A percentile compares a stretch with the other conserved stretches of the same genome.
Conservation (phyloP, 805 yeast genomes). For the Metschnikowia continentalis region DNA sequence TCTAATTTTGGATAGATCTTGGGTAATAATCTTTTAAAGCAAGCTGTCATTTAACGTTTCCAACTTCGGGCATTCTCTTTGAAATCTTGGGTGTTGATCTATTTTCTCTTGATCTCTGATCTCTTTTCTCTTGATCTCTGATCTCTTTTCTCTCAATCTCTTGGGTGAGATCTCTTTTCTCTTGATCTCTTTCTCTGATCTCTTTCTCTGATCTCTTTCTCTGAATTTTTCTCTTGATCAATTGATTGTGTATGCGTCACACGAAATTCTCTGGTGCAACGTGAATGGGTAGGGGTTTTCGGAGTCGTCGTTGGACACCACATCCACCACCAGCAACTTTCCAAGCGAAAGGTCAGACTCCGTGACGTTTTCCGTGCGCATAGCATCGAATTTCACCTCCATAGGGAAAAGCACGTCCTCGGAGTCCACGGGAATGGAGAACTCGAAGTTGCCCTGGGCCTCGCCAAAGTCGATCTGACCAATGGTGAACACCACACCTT, state of each 20-base stretch:
- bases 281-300: slow-evolving; percentile 66
- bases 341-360: slow-evolving; percentile 52
- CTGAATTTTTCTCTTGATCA: slow-evolving; percentile 14
- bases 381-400: slow-evolving; percentile 57
- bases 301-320: slow-evolving; percentile 48
- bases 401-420: slow-evolving; percentile 91
- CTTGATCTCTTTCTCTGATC: no score
- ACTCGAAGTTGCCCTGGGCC: slow-evolving; percentile 72
- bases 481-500: slow-evolving; percentile 66
- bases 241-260: slow-evolving; percentile 57
- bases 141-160: no score
- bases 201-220: no score
- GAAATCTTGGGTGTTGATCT: no score
- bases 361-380: slow-evolving; percentile 37
- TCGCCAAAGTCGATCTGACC: slow-evolving; percentile 49
- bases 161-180: no score
- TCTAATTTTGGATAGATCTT: no score
- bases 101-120: no score
- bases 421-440: slow-evolving; percentile 64
- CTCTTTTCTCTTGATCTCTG: no score
- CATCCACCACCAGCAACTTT: slow-evolving; percentile 57
- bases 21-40: no score
- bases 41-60: no score
- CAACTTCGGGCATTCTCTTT: no score
- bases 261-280: slow-evolving; percentile 50